Percentiles rank a stretch among this genome's conserved stretches.
phyloP scores from a whole-genome alignment of 2,329 filamentous ascomycete genomes.

The Dactylonectria macrodidyma region DNA sequence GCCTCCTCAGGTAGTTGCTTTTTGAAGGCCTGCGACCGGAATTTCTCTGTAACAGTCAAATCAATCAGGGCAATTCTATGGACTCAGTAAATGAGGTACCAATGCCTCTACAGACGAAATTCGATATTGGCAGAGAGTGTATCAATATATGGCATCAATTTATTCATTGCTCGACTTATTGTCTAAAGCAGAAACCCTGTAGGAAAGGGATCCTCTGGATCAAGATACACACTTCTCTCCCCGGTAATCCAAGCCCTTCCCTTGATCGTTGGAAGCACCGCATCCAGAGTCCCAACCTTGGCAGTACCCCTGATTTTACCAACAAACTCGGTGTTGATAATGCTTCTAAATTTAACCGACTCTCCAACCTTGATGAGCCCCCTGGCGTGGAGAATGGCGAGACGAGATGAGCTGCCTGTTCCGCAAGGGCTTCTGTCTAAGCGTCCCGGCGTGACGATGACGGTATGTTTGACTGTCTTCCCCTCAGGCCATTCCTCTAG shows the following conservation, averaged over 20 bases:
- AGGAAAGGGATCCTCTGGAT: slow-evolving; percentile 61
- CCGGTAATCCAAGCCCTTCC: slow-evolving; percentile 63
- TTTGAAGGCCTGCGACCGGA: too few species aligned
- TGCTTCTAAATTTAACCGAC: slow-evolving; percentile 56
- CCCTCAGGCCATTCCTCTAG: slow-evolving; percentile 45
- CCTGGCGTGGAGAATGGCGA: slow-evolving; percentile 60
- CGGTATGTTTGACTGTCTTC: slow-evolving; percentile 55
- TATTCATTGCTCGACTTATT: too few species aligned
- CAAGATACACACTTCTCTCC: slow-evolving; percentile 59
- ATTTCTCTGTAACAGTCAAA: too few species aligned
- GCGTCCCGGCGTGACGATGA: slow-evolving; percentile 61
- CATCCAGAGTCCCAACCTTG: slow-evolving; percentile 56
- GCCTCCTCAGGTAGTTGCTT: too few species aligned
- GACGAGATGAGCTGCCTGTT: slow-evolving; percentile 59
- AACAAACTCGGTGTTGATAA: slow-evolving; percentile 60
- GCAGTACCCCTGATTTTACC: slow-evolving; percentile 55
- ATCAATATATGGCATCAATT: too few species aligned
- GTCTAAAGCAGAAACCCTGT: slow-evolving; percentile 16
- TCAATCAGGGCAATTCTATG: too few species aligned
- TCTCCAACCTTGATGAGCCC: slow-evolving; percentile 56
- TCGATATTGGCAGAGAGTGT: too few species aligned
- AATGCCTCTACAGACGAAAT: too few species aligned
- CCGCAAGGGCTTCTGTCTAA: slow-evolving; percentile 63
- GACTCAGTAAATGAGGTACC: too few species aligned
- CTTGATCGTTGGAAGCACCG: slow-evolving; percentile 58